Evolutionary conservation across 2,329 filamentous ascomycete genomes (phyloP).

Genomic region (Aschersonia sp.): DNA sequence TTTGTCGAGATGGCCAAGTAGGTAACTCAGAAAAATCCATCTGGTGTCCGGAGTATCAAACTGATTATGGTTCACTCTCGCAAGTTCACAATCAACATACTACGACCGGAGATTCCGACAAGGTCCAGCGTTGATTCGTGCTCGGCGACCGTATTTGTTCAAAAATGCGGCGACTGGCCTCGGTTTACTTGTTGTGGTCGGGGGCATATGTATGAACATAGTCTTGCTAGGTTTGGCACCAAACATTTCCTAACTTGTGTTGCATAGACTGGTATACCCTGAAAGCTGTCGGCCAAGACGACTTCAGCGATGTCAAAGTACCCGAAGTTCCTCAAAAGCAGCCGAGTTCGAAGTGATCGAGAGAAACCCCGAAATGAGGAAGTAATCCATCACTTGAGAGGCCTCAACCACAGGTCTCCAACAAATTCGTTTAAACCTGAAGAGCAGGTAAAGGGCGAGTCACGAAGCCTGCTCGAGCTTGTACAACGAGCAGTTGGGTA

Average conservation of each 20-base stretch:
- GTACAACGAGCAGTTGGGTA: too few relatives aligned
- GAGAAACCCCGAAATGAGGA: too few relatives aligned
- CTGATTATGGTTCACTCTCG: not conserved
- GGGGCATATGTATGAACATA: slow-evolving; percentile 65
- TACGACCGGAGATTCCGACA: slow-evolving; percentile 82
- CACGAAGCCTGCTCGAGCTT: too few relatives aligned
- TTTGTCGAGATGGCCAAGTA: slow-evolving; percentile 1
- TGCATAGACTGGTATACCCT: slow-evolving; percentile 49
- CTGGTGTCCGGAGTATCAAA: not conserved
- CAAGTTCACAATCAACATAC: slow-evolving; percentile 52
- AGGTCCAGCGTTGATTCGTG: slow-evolving; percentile 78
- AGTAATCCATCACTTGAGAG: too few relatives aligned
- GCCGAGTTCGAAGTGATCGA: slow-evolving; percentile 18
- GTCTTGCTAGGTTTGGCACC: not conserved
- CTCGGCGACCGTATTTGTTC: slow-evolving; percentile 79
- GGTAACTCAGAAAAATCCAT: not conserved
- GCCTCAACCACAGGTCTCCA: too few relatives aligned
- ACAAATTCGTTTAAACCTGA: too few relatives aligned
- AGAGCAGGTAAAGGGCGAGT: too few relatives aligned
- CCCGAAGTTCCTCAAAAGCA: slow-evolving; percentile 53
- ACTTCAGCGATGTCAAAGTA: slow-evolving; percentile 90
- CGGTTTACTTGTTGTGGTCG: slow-evolving; percentile 60
- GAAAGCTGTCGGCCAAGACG: slow-evolving; percentile 81
- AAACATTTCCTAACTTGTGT: not conserved
- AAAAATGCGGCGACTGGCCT: slow-evolving; percentile 76